Evolutionary conservation across 352 stramenopile genomes (phyloP), one percentile per base, ranked within the genome.

Genomic region (Pythium dissimile): DNA sequence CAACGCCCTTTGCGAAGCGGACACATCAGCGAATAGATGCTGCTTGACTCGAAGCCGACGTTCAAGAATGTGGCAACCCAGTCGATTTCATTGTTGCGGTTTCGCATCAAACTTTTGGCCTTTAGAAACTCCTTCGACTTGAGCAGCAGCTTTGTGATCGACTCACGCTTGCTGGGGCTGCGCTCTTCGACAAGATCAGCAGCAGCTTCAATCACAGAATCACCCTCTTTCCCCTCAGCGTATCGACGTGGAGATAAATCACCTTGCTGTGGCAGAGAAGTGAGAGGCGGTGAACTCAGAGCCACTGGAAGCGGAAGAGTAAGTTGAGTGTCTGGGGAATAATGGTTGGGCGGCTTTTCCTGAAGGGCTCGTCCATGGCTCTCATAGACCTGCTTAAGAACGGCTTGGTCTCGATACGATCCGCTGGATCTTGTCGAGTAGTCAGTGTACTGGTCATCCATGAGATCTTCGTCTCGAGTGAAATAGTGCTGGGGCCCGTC

Each of bases 11-110:
- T 92, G 41, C 81, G 79, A 21, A 87, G 60, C 10, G 77, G 79
- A 58, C 81, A 92, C 69, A 92, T 82, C 50, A 87, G 68, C 13
- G 75, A 74, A 66, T 86, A 92, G 65, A 92, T 89, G 58, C 77
- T 84, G 51, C 71, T 80, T 2, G 69, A 59, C 52, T 88, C 77
- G 38, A 89, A 92, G 20, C 81, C 81, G 1, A 89, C 76, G 11
- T 80, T 86, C 1, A 92, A 50, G 38, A 92, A 92, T 9, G 75
- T 88, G 0, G 79, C 75, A 9, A 88, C 77, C 81, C 79, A 92
- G 54, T 92, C 81, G 51, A 90, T 86, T 52, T 90, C 80, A 28
- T 88, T 83, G 63, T 84, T 75, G 30, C 73, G 75, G 62, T 88
- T 90, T 39, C 77, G 80, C 31, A 90, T 75, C 18, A 90, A 62